phyloP scores from a whole-genome alignment of 1,284 basidiomycete genomes.

The Exobasidium rhododendri region DNA sequence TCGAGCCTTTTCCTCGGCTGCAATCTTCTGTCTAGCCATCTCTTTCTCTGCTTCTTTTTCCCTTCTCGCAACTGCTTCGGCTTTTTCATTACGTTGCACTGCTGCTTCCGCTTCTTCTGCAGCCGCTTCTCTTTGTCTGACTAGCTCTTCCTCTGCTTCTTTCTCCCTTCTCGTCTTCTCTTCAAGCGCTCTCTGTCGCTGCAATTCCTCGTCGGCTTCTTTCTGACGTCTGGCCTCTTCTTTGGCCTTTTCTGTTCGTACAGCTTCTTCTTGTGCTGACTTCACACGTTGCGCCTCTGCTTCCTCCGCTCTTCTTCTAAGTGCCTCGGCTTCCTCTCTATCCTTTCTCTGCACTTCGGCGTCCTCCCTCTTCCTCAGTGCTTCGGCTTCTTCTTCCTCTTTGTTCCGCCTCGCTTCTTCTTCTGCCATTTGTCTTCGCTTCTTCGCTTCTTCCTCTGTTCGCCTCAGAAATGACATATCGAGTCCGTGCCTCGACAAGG shows the following conservation, averaged over 20 bases:
- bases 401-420: background rate
- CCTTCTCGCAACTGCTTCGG: background rate
- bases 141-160: background rate
- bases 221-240: background rate
- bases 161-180: background rate
- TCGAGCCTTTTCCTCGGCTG: background rate
- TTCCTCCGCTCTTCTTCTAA: background rate
- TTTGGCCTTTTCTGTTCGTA: background rate
- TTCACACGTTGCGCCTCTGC: background rate
- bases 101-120: background rate
- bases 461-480: constrained; percentile 3
- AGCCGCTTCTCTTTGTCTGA: background rate
- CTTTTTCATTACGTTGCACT: constrained; percentile 4
- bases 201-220: background rate
- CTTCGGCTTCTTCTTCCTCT: background rate
- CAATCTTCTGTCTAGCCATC: too few relatives aligned
- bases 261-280: background rate
- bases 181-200: background rate
- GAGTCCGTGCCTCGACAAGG: constrained; percentile 1
- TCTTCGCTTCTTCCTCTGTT: constrained; percentile 11
- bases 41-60: background rate
- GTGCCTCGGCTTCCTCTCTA: constrained; percentile 5
- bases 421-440: constrained; percentile 1
- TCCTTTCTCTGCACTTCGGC: constrained; percentile 2
- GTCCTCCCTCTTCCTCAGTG: background rate